Conservation (phyloP, 148 eudicot species). For the Drosera capensis region DNA sequence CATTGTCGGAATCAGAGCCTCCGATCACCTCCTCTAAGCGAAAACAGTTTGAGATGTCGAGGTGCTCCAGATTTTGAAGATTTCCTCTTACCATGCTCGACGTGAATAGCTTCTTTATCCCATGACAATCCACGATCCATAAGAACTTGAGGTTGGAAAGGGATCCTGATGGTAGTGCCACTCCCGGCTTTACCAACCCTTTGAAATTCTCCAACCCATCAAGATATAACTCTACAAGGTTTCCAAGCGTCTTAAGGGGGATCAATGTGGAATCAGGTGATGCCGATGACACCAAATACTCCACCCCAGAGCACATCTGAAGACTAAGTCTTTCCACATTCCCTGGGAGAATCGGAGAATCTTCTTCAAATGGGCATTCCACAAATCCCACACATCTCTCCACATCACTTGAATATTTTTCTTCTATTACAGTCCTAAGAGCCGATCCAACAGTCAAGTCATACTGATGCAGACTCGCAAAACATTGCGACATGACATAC, state of each 20-base stretch:
- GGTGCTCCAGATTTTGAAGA: neutral
- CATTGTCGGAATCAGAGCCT: neutral
- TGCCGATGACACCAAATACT: neutral
- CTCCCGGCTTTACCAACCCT: neutral
- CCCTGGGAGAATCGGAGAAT: no score
- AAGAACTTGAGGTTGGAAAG: neutral
- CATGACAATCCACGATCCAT: neutral
- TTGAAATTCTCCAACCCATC: neutral
- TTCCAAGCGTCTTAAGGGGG: neutral
- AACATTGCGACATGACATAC: neutral
- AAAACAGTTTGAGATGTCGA: neutral
- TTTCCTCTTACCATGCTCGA: neutral
- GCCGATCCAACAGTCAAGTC: neutral
- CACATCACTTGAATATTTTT: no score
- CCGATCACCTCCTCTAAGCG: neutral
- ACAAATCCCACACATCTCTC: no score
- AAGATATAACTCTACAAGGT: neutral
- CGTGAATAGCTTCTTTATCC: neutral
- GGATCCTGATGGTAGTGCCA: neutral
- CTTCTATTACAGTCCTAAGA: neutral
- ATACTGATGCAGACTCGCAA: neutral
- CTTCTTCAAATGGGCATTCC: no score
- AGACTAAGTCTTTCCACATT: no score
- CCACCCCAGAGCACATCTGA: no score
- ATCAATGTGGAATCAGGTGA: neutral